Conservation (phyloP, 345 rosid genomes). For the Sisymbrium altissimum region DNA sequence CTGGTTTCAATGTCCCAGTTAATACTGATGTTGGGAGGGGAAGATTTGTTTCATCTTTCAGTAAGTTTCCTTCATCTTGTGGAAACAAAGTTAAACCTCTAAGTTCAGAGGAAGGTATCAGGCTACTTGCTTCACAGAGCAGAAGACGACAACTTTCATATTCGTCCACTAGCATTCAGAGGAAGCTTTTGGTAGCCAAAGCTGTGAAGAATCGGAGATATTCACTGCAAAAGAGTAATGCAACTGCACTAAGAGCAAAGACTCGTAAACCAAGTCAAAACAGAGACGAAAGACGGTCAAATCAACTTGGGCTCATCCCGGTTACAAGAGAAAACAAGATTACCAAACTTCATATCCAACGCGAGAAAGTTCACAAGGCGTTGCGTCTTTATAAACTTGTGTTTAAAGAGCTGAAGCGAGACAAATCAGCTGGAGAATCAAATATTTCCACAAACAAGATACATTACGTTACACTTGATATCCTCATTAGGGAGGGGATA, state of each 20-base stretch:
- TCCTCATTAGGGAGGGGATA: conserved; percentile 3
- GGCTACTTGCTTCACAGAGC: neutral
- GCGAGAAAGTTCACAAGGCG: neutral
- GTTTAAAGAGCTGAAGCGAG: neutral
- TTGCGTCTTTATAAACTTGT: neutral
- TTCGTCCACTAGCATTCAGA: neutral
- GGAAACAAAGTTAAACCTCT: conserved; percentile 11
- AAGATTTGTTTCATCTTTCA: neutral
- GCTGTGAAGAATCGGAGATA: neutral
- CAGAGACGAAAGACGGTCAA: neutral
- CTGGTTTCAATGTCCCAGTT: neutral
- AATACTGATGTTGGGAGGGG: neutral
- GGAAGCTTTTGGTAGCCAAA: neutral
- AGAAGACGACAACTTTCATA: neutral
- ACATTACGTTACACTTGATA: neutral
- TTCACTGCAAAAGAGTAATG: neutral
- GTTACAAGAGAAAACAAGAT: neutral
- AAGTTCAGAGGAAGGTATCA: neutral
- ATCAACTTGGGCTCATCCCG: neutral
- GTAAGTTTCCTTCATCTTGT: neutral
- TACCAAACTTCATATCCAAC: neutral
- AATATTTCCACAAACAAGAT: neutral
- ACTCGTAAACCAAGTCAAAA: neutral
- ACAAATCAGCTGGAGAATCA: neutral
- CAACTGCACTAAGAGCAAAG: neutral